phyloP scores from a whole-genome alignment of 208 protist species.

The Acanthamoeba sp. region DNA sequence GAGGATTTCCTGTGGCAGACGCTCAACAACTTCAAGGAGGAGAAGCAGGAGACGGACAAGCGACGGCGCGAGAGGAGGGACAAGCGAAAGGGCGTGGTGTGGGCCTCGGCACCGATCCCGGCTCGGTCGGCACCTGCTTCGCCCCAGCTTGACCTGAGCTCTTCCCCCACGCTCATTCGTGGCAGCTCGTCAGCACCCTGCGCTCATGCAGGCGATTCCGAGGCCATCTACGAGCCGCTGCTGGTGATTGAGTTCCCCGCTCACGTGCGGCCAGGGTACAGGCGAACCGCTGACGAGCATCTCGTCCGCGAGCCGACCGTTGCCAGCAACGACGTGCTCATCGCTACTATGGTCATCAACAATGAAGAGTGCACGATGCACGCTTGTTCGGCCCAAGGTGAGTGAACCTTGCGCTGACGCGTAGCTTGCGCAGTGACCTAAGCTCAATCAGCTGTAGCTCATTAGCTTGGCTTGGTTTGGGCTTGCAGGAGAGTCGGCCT shows the following conservation, averaged over 20 bases:
- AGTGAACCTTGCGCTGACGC: no score
- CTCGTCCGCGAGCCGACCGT: no score
- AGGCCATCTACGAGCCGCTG: slow-evolving; percentile 27
- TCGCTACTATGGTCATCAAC: no score
- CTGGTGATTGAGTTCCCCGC: not conserved
- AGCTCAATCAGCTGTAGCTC: no score
- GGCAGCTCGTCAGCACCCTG: not conserved
- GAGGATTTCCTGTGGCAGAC: slow-evolving; percentile 22
- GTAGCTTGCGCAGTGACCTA: no score
- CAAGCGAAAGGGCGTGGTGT: not conserved
- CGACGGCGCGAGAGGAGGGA: not conserved
- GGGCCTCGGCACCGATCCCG: not conserved
- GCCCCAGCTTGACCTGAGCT: not conserved
- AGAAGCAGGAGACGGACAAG: slow-evolving; percentile 6
- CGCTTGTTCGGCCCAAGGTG: no score
- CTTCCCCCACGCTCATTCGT: not conserved
- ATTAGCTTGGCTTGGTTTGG: no score
- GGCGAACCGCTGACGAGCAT: no score
- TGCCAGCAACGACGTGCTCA: no score
- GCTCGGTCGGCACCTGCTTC: not conserved
- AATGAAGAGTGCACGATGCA: no score
- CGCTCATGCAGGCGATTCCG: not conserved
- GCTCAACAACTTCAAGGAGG: not conserved
- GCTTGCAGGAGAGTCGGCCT: no score
- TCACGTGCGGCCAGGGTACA: not conserved